These are phyloP conservation scores for Pistacia atlantica DNA, from an alignment of 345 rosid genomes.

Conservation along the genomic window DNA sequence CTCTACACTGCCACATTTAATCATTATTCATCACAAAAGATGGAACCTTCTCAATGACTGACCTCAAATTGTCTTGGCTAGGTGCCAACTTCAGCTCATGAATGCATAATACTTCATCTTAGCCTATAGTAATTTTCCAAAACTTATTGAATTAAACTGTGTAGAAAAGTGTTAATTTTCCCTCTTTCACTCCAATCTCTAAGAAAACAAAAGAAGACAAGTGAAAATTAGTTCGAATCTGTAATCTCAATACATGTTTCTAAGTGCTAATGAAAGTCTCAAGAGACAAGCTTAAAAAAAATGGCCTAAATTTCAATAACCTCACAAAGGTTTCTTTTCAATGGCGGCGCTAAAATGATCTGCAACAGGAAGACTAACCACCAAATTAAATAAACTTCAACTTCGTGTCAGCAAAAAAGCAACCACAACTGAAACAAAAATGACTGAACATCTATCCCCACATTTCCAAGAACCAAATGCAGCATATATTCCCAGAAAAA, in stretches of 20 bases:
- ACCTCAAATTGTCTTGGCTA: neutral
- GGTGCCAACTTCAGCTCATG: neutral
- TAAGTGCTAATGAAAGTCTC: neutral
- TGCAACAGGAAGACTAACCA: too few relatives aligned
- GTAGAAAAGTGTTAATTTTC: neutral
- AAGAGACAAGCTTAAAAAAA: neutral
- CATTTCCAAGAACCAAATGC: too few relatives aligned
- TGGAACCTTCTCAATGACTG: constrained; percentile 5
- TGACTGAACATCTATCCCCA: too few relatives aligned
- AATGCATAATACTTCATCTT: neutral
- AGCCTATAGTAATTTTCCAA: neutral
- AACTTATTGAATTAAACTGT: neutral
- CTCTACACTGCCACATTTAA: neutral
- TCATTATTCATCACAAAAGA: neutral
- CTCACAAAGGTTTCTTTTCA: neutral
- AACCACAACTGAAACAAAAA: too few relatives aligned
- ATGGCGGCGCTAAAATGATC: too few relatives aligned
- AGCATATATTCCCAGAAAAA: neutral
- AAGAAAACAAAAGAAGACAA: neutral
- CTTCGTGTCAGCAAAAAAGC: too few relatives aligned
- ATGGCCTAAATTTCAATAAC: neutral
- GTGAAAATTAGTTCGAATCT: neutral
- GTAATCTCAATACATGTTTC: neutral
- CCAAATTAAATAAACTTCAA: too few relatives aligned
- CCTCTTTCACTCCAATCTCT: neutral